Evolutionary conservation across 192 early-diverging fungal species (phyloP), one percentile per base, ranked within the genome.

Genomic region (Backusella macrospora): DNA sequence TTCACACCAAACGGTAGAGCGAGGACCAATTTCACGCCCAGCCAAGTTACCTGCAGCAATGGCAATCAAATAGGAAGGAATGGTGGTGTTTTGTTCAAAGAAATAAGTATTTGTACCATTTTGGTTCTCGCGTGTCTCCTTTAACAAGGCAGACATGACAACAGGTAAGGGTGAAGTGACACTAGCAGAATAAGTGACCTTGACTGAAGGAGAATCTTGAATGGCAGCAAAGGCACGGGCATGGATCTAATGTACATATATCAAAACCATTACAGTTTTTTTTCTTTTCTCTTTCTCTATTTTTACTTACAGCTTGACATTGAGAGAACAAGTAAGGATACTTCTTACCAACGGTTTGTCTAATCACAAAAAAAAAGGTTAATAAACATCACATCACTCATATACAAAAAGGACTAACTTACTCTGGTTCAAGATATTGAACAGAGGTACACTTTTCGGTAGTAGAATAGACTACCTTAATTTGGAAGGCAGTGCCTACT

Each of bases 241-340:
- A 76, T 98, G 96, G 75, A 99, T 98, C 55, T 77, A 15, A 44
- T 21, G 45, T 44, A 47, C 43, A 62, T 5, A n/a, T 5, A n/a
- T 23, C n/a, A 6, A 43, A 52, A 23, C 2, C 10, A 42, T 37
- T 34, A 34, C 29, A n/a, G n/a, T 34, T 34, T 45, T 6, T n/a
- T 16, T 48, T 34, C 10, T 34, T 13, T 39, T 4, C n/a, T 23
- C 14, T 43, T 9, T 1, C 2, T 49, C 15, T 10, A 8, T 47
- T n/a, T 34, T 34, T 29, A 43, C 68, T 68, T 78, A 80, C 76
- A 39, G 89, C 91, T 84, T 99, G 94, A 84, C 98, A 98, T 82
- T 99, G 97, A 39, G 96, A 93, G 80, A 99, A 99, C 46, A 99
- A 81, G 76, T 98, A 99, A 21, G 98, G 97, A 71, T 94, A 86